A percentile compares a stretch with the other conserved stretches of the same genome.
phyloP scores from a whole-genome alignment of 768 basidiomycete genomes.

The Agaricus blazei region DNA sequence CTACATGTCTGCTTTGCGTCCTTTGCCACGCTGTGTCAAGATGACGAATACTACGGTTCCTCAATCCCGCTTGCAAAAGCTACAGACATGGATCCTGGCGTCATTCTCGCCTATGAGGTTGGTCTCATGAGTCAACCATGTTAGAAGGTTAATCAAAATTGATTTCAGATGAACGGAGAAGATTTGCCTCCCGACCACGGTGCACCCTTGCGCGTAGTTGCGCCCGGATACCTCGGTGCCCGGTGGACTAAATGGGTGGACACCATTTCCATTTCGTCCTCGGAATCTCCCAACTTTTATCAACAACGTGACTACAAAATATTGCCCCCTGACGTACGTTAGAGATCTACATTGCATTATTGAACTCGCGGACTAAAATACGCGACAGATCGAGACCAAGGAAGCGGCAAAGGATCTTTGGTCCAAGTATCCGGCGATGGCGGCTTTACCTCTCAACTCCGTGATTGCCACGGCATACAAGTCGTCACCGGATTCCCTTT shows the following conservation, averaged over 20 bases:
- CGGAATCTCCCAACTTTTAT: slow-evolving; percentile 65
- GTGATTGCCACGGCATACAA: slow-evolving; percentile 42
- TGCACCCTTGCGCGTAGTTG: slow-evolving; percentile 61
- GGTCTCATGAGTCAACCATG: not conserved
- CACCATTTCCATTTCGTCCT: slow-evolving; percentile 44
- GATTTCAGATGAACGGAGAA: slow-evolving; percentile 57
- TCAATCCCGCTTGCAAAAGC: slow-evolving; percentile 55
- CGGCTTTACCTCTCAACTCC: slow-evolving; percentile 56
- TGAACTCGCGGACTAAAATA: slow-evolving; percentile 2
- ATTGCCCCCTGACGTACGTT: slow-evolving; percentile 43
- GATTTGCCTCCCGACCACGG: slow-evolving; percentile 57
- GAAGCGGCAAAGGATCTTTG: slow-evolving; percentile 40
- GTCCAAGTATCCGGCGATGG: slow-evolving; percentile 55
- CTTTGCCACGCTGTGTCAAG: slow-evolving; percentile 53
- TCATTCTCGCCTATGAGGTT: slow-evolving; percentile 61
- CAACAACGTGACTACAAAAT: slow-evolving; percentile 71
- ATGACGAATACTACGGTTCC: slow-evolving; percentile 58
- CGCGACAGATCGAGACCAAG: slow-evolving; percentile 37
- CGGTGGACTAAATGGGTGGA: slow-evolving; percentile 79
- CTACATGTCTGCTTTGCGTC: slow-evolving; percentile 60
- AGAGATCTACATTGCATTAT: not conserved
- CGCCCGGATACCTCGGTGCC: slow-evolving; percentile 63
- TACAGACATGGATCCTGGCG: slow-evolving; percentile 39
- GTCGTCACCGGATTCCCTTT: slow-evolving; percentile 27
- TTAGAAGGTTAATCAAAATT: not conserved